Base-by-base conservation (phyloP, 805 yeast species). In the Schizosaccharomyces japonicus region DNA sequence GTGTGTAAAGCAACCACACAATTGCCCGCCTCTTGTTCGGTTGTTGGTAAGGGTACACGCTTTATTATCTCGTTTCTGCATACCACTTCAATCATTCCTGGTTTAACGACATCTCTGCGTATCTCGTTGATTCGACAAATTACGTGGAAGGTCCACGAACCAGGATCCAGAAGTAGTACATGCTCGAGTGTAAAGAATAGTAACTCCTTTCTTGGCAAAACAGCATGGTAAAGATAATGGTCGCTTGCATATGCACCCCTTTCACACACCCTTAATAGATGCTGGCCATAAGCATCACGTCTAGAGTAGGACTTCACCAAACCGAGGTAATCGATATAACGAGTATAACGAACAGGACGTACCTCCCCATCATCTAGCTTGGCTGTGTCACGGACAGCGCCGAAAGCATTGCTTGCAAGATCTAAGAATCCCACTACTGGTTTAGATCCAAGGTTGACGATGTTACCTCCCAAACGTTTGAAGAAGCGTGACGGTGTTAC, bases 391-490 rank as follows among this genome's bases (percentile, higher is more conserved):
- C 85, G 70, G 46, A 90, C 84, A 25, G 96, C 96, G 58, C 84
- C 95, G 63, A 94, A 77, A 30, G 90, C 77, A 60, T 83, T 87
- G 49, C 80, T 79, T 0, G 96, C 94, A 52, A 90, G 66, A 58
- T 90, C 99, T 53, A 90, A 77, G 23, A 90, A 59, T 10, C 99
- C 99, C 54, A 87, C 84, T 0, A 95, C 94, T 0, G 96, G 82
- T 64, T 90, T 90, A 0, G 98, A 85, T 0, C 98, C 98, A 29
- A 92, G 63, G 0, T 98, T 98, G 49, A 90, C 73, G n/a, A 92
- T 58, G 13, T 98, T 98, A 56, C 77, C 80, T 3, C 98, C 98
- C 3, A 90, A 58, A 1, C 99, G 98, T 58, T 77, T 82, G 64
- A 90, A 75, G 59, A 90, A 90, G 0, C 98, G 98, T 2, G 76